These are phyloP conservation scores for Exidia glandulosa DNA, from an alignment of 768 basidiomycete genomes.

Conservation along the genomic window DNA sequence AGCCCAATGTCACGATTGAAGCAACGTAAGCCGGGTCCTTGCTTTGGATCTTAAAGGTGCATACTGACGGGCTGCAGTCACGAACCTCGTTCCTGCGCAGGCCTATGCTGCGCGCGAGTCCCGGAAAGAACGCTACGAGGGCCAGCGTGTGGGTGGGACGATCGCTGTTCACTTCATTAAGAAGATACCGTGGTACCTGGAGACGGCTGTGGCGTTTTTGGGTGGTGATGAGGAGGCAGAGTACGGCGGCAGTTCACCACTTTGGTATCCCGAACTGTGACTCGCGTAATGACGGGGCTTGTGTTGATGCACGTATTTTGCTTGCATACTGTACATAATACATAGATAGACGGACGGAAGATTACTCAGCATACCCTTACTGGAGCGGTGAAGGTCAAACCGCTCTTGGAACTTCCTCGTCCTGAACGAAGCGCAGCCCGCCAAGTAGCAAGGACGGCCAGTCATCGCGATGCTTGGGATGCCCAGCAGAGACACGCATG, in stretches of 20 bases:
- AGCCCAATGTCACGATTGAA: slow-evolving; percentile 66
- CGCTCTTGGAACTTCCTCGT: too few relatives aligned
- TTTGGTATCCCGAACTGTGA: too few relatives aligned
- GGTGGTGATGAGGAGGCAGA: slow-evolving; percentile 49
- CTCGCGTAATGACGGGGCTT: too few relatives aligned
- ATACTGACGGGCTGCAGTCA: slow-evolving; percentile 1
- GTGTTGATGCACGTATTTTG: too few relatives aligned
- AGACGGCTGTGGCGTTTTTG: slow-evolving; percentile 81
- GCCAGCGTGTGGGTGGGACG: slow-evolving; percentile 76
- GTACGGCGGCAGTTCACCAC: background rate
- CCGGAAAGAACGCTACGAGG: slow-evolving; percentile 48
- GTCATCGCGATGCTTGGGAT: too few relatives aligned
- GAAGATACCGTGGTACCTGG: slow-evolving; percentile 92
- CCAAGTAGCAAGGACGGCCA: too few relatives aligned
- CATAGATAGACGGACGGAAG: too few relatives aligned
- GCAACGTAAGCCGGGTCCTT: slow-evolving; percentile 34
- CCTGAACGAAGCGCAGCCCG: too few relatives aligned
- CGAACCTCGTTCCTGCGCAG: slow-evolving; percentile 19
- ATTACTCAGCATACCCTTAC: too few relatives aligned
- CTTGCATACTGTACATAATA: too few relatives aligned
- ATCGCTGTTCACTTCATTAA: slow-evolving; percentile 96
- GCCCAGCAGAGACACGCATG: too few relatives aligned
- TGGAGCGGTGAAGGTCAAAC: too few relatives aligned
- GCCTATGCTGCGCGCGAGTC: slow-evolving; percentile 65
- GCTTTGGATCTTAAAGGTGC: background rate